Evolutionary conservation across 2,329 filamentous ascomycete species (phyloP), one percentile per base, ranked within the genome.

Genomic region (Aspergillus sclerotialis): DNA sequence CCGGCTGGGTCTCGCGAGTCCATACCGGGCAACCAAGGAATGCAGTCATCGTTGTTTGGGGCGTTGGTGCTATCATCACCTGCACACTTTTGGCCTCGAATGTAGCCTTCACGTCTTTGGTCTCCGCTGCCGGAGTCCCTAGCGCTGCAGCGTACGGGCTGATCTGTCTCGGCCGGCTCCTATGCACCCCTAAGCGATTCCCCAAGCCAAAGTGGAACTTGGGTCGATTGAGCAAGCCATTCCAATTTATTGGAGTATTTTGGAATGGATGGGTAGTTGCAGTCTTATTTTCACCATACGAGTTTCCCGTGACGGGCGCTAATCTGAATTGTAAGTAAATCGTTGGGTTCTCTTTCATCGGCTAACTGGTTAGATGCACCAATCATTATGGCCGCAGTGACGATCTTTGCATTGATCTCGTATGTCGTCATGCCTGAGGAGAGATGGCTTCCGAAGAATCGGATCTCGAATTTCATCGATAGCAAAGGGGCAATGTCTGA

Each of bases 21-120:
- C 55, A 65, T 7, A 60, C 68, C 15, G 76, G 75, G 33, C 75
- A 78, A 41, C 76, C 76, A 0, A 67, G 69, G 10, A 78, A 79
- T 45, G 75, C 76, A 4, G 70, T 80, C 28, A 66, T 75, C 12
- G 72, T 78, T 7, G 73, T 78, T 43, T 75, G 73, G 64, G 64
- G 44, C 2, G 69, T 76, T 7, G 65, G 71, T 1, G 61, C 74
- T 2, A 44, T 76, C 13, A 59, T 78, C 23, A 73, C 73, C 11
- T 79, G 75, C 62, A 78, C 72, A 0, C 74, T 78, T 32, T 59
- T 79, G 2, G 70, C 75, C 0, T 78, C 73, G 0, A 53, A 58
- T 7, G 69, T 72, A 5, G 70, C 70, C 4, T 74, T 74, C 48
- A 73, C 70, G 0, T 73, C 70, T 0, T 63, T 73, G 7, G 69